Conservation (phyloP, 2,329 filamentous ascomycete species). For the Cytospora mali region DNA sequence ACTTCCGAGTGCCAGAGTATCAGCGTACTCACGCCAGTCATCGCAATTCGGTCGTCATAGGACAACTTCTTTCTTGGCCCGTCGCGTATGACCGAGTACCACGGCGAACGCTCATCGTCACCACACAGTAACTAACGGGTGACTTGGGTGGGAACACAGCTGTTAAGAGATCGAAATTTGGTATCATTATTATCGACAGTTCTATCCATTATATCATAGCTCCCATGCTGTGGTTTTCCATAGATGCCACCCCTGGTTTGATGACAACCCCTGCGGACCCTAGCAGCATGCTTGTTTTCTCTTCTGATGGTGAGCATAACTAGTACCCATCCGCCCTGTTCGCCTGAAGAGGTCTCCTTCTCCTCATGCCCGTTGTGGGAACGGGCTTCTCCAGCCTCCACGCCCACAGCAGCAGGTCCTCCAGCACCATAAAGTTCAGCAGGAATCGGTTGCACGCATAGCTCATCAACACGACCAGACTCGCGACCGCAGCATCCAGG, state of each 20-base stretch:
- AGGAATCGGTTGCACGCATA: slow-evolving; percentile 57
- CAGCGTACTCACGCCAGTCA: too few species aligned
- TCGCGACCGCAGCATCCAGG: slow-evolving; percentile 67
- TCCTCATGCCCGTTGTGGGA: slow-evolving; percentile 45
- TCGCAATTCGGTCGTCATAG: neutral
- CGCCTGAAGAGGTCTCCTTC: slow-evolving; percentile 20
- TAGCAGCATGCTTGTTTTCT: neutral
- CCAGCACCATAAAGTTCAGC: slow-evolving; percentile 62
- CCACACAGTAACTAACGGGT: too few species aligned
- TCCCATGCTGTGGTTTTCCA: neutral
- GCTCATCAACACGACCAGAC: slow-evolving; percentile 60
- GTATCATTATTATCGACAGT: neutral
- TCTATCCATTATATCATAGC: neutral
- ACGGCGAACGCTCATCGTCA: too few species aligned
- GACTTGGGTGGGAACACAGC: too few species aligned
- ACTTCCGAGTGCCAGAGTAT: too few species aligned
- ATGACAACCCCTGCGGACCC: neutral
- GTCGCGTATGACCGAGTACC: too few species aligned
- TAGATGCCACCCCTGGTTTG: neutral
- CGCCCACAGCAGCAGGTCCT: slow-evolving; percentile 66
- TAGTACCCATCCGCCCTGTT: slow-evolving; percentile 12
- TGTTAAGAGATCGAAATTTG: neutral
- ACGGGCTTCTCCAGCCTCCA: slow-evolving; percentile 66
- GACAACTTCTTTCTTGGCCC: too few species aligned
- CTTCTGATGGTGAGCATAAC: neutral